A percentile compares a stretch with the other conserved stretches of the same genome.
Evolutionary conservation across 2,329 filamentous ascomycete genomes (phyloP).

Genomic region (Magnaporthiopsis poae): DNA sequence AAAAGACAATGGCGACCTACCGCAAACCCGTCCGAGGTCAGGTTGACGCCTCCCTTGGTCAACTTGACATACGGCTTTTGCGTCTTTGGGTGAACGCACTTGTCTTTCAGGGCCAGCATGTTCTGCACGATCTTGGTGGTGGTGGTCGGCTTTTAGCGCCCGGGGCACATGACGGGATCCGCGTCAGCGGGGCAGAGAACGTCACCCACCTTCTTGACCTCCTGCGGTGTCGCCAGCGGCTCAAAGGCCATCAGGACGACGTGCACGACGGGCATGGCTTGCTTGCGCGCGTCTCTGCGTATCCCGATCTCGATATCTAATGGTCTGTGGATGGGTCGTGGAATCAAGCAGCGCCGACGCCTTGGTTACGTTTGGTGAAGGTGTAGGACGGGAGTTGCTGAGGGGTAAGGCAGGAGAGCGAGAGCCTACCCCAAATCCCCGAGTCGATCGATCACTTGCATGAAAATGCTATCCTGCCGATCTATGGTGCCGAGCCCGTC

Average conservation of each 20-base stretch:
- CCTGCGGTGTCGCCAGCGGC: conserved; percentile 4
- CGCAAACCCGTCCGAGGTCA: conserved; percentile 50
- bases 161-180: too few species aligned
- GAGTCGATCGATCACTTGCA: too few species aligned
- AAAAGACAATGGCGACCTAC: conserved; percentile 28
- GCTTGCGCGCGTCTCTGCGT: background rate
- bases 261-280: conserved; percentile 8
- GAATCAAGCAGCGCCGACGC: background rate
- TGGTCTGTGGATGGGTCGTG: background rate
- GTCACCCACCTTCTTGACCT: conserved; percentile 2
- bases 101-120: conserved; percentile 41
- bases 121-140: conserved; percentile 21
- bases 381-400: background rate
- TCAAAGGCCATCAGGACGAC: conserved; percentile 7
- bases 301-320: background rate
- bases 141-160: too few species aligned
- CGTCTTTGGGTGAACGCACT: conserved; percentile 52
- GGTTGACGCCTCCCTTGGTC: conserved; percentile 50
- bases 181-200: background rate
- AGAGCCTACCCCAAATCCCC: background rate
- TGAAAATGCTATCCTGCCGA: too few species aligned
- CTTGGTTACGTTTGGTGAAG: background rate
- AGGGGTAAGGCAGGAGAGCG: background rate
- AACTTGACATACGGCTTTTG: conserved; percentile 51
- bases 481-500: too few species aligned